Conservation (phyloP, 768 basidiomycete genomes). For the Pleurotus sapidus region DNA sequence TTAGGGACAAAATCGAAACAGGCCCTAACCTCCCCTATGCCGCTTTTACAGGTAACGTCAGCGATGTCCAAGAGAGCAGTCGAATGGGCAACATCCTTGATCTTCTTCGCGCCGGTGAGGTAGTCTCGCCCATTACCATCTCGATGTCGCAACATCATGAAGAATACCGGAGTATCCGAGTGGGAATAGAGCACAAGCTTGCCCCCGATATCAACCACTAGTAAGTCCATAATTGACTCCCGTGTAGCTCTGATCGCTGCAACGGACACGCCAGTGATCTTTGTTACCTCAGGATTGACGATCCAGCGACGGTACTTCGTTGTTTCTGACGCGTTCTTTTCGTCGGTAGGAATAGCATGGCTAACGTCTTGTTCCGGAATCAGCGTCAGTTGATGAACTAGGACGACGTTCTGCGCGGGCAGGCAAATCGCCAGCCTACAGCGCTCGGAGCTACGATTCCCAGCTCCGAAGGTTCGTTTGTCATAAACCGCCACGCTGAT, state of each 20-base stretch:
- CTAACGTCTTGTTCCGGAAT: no score
- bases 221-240: constrained; percentile 59
- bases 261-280: constrained; percentile 44
- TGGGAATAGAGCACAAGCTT: constrained; percentile 60
- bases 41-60: constrained; percentile 43
- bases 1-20: constrained; percentile 55
- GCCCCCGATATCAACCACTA: constrained; percentile 59
- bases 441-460: constrained; percentile 34
- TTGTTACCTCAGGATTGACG: no score
- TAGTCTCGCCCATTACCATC: no score
- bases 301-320: no score
- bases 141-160: no score
- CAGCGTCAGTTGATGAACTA: constrained; percentile 47
- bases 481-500: constrained; percentile 66
- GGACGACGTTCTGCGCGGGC: constrained; percentile 39
- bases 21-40: constrained; percentile 22
- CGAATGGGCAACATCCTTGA: constrained; percentile 43
- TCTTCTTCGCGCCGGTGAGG: constrained; percentile 17
- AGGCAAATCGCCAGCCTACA: constrained; percentile 56
- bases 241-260: constrained; percentile 64
- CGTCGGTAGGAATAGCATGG: no score
- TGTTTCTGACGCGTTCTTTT: no score
- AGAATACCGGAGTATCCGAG: not conserved
- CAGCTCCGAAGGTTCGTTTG: constrained; percentile 48
- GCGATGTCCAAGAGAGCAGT: constrained; percentile 51